Percentiles rank a stretch among this genome's conserved stretches.
phyloP scores from a whole-genome alignment of 1,284 basidiomycete species.

The Sanghuangporus weigelae region DNA sequence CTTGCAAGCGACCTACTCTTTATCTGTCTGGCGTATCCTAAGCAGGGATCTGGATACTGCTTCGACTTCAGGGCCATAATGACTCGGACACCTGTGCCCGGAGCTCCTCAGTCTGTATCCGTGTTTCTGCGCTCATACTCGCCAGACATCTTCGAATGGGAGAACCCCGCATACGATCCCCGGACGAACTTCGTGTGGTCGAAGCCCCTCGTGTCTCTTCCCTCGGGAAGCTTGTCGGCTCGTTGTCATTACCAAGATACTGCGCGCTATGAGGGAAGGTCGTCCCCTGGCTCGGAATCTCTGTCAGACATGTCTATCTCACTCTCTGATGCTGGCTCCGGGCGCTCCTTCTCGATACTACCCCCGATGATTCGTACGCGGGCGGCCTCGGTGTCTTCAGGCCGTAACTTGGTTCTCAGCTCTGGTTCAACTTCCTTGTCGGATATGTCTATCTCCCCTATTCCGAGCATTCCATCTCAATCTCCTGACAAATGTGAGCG shows the following conservation, averaged over 20 bases:
- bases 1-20: neutral
- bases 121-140: conserved; percentile 10
- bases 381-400: neutral
- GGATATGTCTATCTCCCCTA: conserved; percentile 16
- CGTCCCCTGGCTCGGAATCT: conserved; percentile 1
- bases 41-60: too few species aligned
- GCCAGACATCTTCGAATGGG: conserved; percentile 13
- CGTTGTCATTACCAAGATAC: neutral
- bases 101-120: conserved; percentile 1
- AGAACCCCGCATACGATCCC: conserved; percentile 5
- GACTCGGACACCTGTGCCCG: neutral
- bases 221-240: neutral
- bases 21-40: too few species aligned
- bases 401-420: neutral
- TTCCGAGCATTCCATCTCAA: neutral
- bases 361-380: neutral
- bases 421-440: neutral
- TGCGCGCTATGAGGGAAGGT: neutral
- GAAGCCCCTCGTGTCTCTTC: neutral
- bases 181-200: conserved; percentile 5
- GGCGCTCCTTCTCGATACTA: neutral
- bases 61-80: neutral
- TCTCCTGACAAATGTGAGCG: neutral
- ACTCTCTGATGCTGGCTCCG: neutral
- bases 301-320: conserved; percentile 9